A percentile compares a stretch with the other conserved stretches of the same genome.
These are phyloP conservation scores for Clitopilus hobsonii DNA, from an alignment of 768 basidiomycete genomes.

Conservation along the genomic window DNA sequence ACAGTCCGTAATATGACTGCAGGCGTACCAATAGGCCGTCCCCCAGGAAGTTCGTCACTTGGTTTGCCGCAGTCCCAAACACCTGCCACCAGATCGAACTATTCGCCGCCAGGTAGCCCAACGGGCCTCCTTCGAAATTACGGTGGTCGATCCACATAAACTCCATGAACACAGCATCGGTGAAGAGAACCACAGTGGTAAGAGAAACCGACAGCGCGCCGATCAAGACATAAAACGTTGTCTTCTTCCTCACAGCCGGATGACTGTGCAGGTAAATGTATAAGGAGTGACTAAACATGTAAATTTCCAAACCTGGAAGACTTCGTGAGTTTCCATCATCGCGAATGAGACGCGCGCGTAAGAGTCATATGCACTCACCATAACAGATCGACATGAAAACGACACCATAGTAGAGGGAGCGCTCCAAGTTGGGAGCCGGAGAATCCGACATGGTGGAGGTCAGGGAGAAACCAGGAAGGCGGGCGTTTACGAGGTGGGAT, in stretches of 20 bases:
- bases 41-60: constrained; percentile 25
- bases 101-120: constrained; percentile 18
- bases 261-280: not conserved
- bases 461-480: not conserved
- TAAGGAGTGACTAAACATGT: not conserved
- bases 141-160: constrained; percentile 27
- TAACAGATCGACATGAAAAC: not conserved
- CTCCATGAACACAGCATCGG: constrained; percentile 26
- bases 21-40: constrained; percentile 24
- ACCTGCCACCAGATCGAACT: constrained; percentile 27
- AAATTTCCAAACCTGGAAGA: not conserved
- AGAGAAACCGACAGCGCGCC: constrained; percentile 12
- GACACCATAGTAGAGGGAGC: not conserved
- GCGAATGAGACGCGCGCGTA: not conserved
- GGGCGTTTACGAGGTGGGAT: not conserved
- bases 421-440: not conserved
- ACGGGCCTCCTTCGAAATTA: constrained; percentile 19
- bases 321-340: not conserved
- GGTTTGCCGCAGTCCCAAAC: constrained; percentile 21
- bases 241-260: not conserved
- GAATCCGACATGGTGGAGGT: not conserved
- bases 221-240: not conserved
- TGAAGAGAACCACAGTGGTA: constrained; percentile 22
- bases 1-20: not conserved
- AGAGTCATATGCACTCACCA: not conserved